Percentiles rank a stretch among this genome's conserved stretches.
Conservation (phyloP, 176 grass and related monocot species). For the Zizania latifolia region DNA sequence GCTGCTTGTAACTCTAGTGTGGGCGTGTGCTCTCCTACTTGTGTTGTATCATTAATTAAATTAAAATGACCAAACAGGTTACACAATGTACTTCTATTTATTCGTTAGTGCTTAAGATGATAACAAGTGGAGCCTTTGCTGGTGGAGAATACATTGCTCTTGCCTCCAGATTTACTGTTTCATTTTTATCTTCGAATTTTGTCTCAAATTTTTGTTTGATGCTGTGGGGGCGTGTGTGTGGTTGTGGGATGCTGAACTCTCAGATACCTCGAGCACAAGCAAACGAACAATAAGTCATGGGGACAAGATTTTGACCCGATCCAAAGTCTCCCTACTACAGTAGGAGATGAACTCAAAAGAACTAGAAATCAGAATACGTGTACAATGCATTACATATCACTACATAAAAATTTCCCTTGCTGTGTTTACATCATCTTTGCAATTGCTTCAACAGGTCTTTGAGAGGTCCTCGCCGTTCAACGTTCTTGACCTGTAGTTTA, state of each 20-base stretch:
- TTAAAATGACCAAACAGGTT: conserved; percentile 19
- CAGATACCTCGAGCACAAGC: background rate
- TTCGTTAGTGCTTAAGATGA: conserved; percentile 21
- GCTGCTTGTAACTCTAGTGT: background rate
- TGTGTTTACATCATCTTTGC: conserved; percentile 11
- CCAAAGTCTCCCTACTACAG: background rate
- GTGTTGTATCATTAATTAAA: conserved; percentile 30
- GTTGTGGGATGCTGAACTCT: background rate
- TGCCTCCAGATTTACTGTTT: background rate
- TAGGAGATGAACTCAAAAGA: background rate
- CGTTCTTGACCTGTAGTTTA: background rate
- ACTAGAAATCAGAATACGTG: background rate
- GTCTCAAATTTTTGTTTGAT: too few species aligned
- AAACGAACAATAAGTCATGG: background rate
- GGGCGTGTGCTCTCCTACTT: background rate
- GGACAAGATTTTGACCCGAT: background rate
- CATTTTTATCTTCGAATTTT: background rate
- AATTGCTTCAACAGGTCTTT: conserved; percentile 45
- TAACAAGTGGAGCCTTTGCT: background rate
- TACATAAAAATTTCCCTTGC: background rate
- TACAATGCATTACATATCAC: background rate
- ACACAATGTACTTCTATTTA: conserved; percentile 14
- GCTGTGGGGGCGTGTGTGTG: too few species aligned
- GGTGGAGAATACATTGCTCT: background rate
- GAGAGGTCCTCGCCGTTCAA: conserved; percentile 36